Evolutionary conservation across 345 rosid species (phyloP).

Genomic region (Citrus inodora): DNA sequence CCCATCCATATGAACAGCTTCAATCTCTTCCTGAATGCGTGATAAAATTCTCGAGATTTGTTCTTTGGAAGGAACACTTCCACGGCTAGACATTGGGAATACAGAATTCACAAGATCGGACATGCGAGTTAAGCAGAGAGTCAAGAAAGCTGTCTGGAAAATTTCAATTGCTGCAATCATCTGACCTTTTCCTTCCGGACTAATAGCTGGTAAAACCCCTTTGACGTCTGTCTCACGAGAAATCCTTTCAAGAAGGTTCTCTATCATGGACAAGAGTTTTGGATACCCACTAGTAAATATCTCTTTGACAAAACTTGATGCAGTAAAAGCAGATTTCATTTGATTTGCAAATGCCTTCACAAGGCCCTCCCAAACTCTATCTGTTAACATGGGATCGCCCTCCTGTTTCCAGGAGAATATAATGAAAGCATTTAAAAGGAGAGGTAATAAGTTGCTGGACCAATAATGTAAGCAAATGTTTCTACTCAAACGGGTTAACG

Average conservation of each 20-base stretch:
- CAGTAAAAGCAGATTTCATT: constrained; percentile 94
- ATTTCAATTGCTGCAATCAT: constrained; percentile 74
- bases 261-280: constrained; percentile 76
- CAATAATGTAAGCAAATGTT: background rate
- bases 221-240: constrained; percentile 78
- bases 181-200: constrained; percentile 69
- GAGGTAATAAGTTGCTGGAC: constrained; percentile 12
- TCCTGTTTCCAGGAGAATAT: constrained; percentile 46
- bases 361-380: constrained; percentile 94
- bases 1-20: constrained; percentile 85
- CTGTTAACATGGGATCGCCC: constrained; percentile 77
- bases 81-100: constrained; percentile 92
- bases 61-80: constrained; percentile 89
- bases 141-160: constrained; percentile 90
- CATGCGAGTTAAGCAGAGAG: constrained; percentile 69
- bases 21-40: constrained; percentile 91
- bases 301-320: constrained; percentile 97
- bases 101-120: constrained; percentile 85
- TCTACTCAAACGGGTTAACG: background rate
- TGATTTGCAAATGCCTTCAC: constrained; percentile 88
- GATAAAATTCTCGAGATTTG: constrained; percentile 74
- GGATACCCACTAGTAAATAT: constrained; percentile 91
- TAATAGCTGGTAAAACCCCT: constrained; percentile 86
- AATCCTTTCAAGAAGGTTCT: constrained; percentile 86
- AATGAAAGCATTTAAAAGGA: constrained; percentile 19